A percentile compares a stretch with the other conserved stretches of the same genome.
phyloP scores from a whole-genome alignment of 495 filamentous ascomycete species.

The Annulohypoxylon stygium region DNA sequence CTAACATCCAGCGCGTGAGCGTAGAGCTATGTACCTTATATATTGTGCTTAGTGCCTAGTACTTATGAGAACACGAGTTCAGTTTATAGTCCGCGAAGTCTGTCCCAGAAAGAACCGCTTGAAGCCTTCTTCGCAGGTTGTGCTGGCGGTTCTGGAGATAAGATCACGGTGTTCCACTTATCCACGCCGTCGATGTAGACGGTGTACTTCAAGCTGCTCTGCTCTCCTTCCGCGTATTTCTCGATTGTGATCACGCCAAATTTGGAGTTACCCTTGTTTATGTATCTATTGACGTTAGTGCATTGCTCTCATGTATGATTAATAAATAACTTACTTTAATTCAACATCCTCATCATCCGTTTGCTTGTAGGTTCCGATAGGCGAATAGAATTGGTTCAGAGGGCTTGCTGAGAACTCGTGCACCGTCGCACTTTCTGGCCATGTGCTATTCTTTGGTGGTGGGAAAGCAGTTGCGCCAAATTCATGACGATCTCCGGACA shows the following conservation, averaged over 20 bases:
- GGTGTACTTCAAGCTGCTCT: slow-evolving; percentile 80
- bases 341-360: slow-evolving; percentile 80
- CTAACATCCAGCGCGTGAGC: not conserved
- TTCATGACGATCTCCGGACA: slow-evolving; percentile 93
- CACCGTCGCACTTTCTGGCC: slow-evolving; percentile 71
- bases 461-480: slow-evolving; percentile 93
- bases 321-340: slow-evolving; percentile 71
- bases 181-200: slow-evolving; percentile 84
- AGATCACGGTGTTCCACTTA: slow-evolving; percentile 75
- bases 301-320: not conserved
- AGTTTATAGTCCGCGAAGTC: slow-evolving; percentile 45
- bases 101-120: slow-evolving; percentile 59
- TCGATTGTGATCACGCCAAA: slow-evolving; percentile 90
- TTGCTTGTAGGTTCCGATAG: slow-evolving; percentile 84
- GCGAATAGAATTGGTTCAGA: slow-evolving; percentile 92
- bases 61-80: slow-evolving; percentile 7
- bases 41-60: slow-evolving; percentile 15
- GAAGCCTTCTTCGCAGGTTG: slow-evolving; percentile 43
- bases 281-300: slow-evolving; percentile 66
- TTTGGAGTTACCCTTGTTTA: slow-evolving; percentile 89
- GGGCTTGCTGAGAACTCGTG: slow-evolving; percentile 92
- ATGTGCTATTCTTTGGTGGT: slow-evolving; percentile 69
- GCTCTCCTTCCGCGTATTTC: slow-evolving; percentile 67
- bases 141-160: slow-evolving; percentile 60
- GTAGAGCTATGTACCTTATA: slow-evolving; percentile 18